These are phyloP conservation scores for Rhynchospora tenuis DNA, from an alignment of 176 grass and related monocot genomes.

Conservation along the genomic window DNA sequence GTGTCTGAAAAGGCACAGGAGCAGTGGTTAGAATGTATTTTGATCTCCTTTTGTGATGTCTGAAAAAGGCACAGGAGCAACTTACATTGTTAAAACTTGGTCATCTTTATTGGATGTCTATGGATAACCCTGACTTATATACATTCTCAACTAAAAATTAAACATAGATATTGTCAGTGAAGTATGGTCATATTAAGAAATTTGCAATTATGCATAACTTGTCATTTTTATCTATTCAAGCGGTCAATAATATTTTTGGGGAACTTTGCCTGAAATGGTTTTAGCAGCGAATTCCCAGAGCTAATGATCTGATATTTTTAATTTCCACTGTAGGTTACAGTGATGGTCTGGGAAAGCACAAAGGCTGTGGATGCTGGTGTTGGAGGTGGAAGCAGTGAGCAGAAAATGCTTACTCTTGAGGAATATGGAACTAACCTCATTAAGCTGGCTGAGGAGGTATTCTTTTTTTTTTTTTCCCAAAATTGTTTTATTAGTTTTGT, in stretches of 20 bases:
- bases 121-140: neutral
- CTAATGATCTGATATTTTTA: neutral
- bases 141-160: neutral
- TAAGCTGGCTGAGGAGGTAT: constrained; percentile 95
- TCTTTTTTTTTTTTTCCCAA: neutral
- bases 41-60: neutral
- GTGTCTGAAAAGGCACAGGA: neutral
- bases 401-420: constrained; percentile 97
- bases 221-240: neutral
- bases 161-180: neutral
- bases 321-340: constrained; percentile 62
- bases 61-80: neutral
- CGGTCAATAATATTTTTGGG: neutral
- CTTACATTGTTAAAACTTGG: neutral
- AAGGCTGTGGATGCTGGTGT: constrained; percentile 89
- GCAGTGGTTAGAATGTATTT: too few relatives aligned
- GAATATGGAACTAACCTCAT: constrained; percentile 99
- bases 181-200: neutral
- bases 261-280: neutral
- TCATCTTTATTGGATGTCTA: neutral
- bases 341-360: constrained; percentile 95
- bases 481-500: neutral
- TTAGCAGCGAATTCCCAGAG: neutral
- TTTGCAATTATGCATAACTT: neutral
- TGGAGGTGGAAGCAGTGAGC: constrained; percentile 81